Conservation (phyloP, 2,329 filamentous ascomycete species). For the Proliferodiscus dingleyae region DNA sequence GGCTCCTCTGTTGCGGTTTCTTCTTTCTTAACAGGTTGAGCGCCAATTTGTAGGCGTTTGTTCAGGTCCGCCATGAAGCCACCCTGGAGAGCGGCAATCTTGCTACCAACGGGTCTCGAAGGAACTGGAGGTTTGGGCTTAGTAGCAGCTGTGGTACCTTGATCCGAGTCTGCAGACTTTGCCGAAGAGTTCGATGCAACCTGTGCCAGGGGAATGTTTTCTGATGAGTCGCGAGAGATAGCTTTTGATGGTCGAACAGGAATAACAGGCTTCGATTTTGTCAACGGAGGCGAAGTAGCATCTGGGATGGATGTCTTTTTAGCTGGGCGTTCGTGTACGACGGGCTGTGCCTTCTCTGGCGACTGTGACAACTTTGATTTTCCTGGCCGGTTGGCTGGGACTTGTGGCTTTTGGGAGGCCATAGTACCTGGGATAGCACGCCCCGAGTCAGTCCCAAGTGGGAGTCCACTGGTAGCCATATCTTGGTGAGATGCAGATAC, state of each 20-base stretch:
- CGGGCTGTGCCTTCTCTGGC: constrained; percentile 28
- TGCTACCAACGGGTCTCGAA: constrained; percentile 69
- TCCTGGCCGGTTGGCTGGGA: constrained; percentile 52
- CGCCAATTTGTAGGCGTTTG: constrained; percentile 79
- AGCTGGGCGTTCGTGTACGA: constrained; percentile 26
- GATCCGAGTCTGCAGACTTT: constrained; percentile 33
- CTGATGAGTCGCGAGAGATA: constrained; percentile 37
- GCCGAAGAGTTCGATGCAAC: constrained; percentile 27
- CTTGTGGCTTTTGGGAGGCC: constrained; percentile 52
- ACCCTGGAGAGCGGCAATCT: constrained; percentile 86
- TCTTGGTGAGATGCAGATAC: constrained; percentile 29
- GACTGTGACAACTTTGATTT: constrained; percentile 31
- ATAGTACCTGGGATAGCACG: constrained; percentile 28
- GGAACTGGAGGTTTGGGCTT: constrained; percentile 85
- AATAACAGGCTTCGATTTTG: constrained; percentile 53
- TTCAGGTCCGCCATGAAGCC: constrained; percentile 93
- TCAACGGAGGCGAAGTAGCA: constrained; percentile 31
- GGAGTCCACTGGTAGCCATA: constrained; percentile 21
- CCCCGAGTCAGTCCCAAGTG: constrained; percentile 19
- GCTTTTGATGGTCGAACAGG: constrained; percentile 60
- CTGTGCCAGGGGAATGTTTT: constrained; percentile 25
- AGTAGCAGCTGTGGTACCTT: constrained; percentile 40
- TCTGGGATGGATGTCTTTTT: constrained; percentile 16
- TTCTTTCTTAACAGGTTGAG: constrained; percentile 73
- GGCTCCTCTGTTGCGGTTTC: constrained; percentile 53